phyloP scores from a whole-genome alignment of 2,329 filamentous ascomycete genomes.

The Verticillium longisporum region DNA sequence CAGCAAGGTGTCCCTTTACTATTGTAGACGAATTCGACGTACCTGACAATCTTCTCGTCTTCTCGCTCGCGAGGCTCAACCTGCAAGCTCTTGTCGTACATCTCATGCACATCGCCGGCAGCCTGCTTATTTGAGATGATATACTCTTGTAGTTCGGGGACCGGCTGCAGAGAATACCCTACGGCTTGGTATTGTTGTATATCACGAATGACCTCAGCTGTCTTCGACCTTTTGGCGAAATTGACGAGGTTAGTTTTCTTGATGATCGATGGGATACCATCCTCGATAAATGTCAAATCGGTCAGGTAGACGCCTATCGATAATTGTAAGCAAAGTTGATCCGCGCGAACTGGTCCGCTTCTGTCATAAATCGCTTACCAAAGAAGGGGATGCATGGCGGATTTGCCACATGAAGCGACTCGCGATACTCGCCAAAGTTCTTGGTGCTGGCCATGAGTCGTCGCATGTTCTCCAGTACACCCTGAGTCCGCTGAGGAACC shows the following conservation, averaged over 20 bases:
- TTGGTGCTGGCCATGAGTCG: conserved; percentile 94
- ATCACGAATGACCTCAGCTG: conserved; percentile 94
- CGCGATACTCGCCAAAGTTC: conserved; percentile 96
- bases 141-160: conserved; percentile 91
- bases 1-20: neutral
- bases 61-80: conserved; percentile 94
- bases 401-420: conserved; percentile 84
- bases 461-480: conserved; percentile 82
- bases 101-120: conserved; percentile 94
- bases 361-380: conserved; percentile 49
- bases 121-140: conserved; percentile 94
- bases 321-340: neutral
- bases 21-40: conserved; percentile 30
- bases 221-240: conserved; percentile 97
- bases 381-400: conserved; percentile 98
- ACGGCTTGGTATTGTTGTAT: conserved; percentile 99
- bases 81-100: conserved; percentile 95
- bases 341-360: neutral
- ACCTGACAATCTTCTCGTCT: conserved; percentile 99
- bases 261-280: conserved; percentile 92
- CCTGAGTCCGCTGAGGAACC: conserved; percentile 77
- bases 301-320: conserved; percentile 82
- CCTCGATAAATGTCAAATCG: conserved; percentile 96
- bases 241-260: conserved; percentile 98
- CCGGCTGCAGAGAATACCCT: conserved; percentile 84